Conservation (phyloP, 345 rosid species). For the Citrus sinensis region DNA sequence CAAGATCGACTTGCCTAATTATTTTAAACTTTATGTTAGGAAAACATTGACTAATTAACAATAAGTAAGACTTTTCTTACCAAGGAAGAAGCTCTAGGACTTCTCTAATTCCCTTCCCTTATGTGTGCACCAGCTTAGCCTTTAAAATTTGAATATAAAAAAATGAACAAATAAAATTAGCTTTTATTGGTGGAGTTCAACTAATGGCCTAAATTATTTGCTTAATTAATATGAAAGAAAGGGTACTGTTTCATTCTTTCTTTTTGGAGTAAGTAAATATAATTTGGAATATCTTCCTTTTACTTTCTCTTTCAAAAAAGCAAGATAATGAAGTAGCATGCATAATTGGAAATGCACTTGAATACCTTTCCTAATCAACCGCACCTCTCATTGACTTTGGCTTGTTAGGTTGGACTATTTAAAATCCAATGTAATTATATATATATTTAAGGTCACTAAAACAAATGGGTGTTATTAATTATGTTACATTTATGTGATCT, state of each 20-base stretch:
- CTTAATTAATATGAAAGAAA: neutral
- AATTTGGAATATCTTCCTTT: neutral
- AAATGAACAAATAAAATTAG: too few species aligned
- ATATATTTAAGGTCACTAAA: neutral
- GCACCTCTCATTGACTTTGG: conserved; percentile 21
- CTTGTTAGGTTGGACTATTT: conserved; percentile 4
- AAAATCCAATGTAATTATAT: neutral
- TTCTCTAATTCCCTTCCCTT: neutral
- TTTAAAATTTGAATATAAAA: too few species aligned
- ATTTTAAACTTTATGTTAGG: neutral
- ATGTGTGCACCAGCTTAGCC: too few species aligned
- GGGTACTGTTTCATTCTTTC: neutral
- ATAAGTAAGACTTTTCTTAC: neutral
- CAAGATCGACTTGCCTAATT: neutral
- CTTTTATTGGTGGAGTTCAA: too few species aligned
- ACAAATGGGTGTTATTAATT: neutral
- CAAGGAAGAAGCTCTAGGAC: neutral
- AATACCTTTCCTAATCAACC: conserved; percentile 10
- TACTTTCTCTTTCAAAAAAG: neutral
- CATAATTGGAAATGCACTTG: neutral
- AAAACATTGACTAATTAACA: conserved; percentile 6
- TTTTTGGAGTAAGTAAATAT: neutral
- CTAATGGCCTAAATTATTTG: too few species aligned
- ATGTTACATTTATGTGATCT: neutral
- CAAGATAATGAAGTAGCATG: neutral